These are phyloP conservation scores for Peronospora destructor DNA, from an alignment of 352 stramenopile species.

Conservation along the genomic window DNA sequence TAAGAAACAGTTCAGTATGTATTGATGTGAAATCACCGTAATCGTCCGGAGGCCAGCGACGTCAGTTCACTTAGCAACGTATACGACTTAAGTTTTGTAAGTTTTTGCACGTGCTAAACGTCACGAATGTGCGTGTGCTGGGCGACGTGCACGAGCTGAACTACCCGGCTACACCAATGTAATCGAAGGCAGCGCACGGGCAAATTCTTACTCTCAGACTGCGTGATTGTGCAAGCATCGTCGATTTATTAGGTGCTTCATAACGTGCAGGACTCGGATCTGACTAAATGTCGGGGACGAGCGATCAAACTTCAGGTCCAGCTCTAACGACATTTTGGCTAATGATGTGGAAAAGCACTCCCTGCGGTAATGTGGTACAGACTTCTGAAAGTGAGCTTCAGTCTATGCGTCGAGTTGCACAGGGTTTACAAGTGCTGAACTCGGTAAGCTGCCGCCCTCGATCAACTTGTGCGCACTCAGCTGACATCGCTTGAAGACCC, in stretches of 20 bases:
- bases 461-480: conserved; percentile 45
- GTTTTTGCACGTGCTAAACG: conserved; percentile 39
- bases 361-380: conserved; percentile 42
- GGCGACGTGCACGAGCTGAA: conserved; percentile 37
- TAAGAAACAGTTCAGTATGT: conserved; percentile 58
- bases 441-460: conserved; percentile 37
- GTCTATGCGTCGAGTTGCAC: conserved; percentile 51
- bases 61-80: conserved; percentile 41
- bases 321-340: conserved; percentile 43
- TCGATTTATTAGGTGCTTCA: conserved; percentile 36
- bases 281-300: conserved; percentile 48
- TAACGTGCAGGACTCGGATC: conserved; percentile 41
- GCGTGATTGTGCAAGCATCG: conserved; percentile 37
- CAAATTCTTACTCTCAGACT: conserved; percentile 44
- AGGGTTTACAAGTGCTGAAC: conserved; percentile 28
- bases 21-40: conserved; percentile 45
- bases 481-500: conserved; percentile 41
- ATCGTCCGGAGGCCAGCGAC: conserved; percentile 46
- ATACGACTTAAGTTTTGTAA: conserved; percentile 51
- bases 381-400: conserved; percentile 28
- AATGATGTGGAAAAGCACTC: conserved; percentile 33
- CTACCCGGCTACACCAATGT: conserved; percentile 59
- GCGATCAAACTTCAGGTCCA: conserved; percentile 52
- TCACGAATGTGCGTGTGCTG: conserved; percentile 40
- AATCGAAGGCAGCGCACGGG: conserved; percentile 39